Conservation (phyloP, 169 alveolate species). For the Babesia divergens region DNA sequence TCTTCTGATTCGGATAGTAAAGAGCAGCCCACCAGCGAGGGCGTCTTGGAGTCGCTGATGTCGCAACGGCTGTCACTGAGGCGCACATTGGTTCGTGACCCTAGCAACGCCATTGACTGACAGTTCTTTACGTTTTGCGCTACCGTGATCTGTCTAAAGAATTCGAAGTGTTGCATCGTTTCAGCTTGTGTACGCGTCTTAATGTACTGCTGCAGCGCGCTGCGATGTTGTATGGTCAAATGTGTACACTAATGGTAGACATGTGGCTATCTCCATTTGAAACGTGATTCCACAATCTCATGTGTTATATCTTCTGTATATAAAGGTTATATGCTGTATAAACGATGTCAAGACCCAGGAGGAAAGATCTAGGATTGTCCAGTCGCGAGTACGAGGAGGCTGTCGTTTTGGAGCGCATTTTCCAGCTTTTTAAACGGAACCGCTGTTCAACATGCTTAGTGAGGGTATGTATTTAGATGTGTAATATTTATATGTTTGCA, state of each 20-base stretch:
- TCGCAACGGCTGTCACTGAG: slow-evolving; percentile 24
- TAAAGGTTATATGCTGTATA: neutral
- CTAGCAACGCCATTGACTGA: neutral
- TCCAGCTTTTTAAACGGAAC: slow-evolving; percentile 64
- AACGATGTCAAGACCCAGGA: slow-evolving; percentile 29
- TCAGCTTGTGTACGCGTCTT: no score
- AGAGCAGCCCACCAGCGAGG: neutral
- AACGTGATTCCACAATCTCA: neutral
- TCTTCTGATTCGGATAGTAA: slow-evolving; percentile 1
- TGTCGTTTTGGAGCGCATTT: slow-evolving; percentile 70
- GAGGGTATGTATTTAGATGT: slow-evolving; percentile 17
- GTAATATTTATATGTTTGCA: neutral
- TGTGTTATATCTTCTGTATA: neutral
- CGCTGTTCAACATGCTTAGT: slow-evolving; percentile 68
- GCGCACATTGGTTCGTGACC: neutral
- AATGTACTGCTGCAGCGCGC: slow-evolving; percentile 4
- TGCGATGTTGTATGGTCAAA: slow-evolving; percentile 7
- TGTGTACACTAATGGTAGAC: neutral
- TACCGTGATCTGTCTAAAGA: neutral
- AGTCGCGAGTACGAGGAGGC: slow-evolving; percentile 77
- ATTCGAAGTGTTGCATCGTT: neutral
- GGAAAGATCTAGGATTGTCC: slow-evolving; percentile 68
- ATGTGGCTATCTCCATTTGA: neutral
- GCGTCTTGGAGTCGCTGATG: slow-evolving; percentile 3
- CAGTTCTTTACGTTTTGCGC: neutral